Evolutionary conservation across 352 stramenopile species (phyloP), one percentile per base, ranked within the genome.

Genomic region (Phytophthora quininea): DNA sequence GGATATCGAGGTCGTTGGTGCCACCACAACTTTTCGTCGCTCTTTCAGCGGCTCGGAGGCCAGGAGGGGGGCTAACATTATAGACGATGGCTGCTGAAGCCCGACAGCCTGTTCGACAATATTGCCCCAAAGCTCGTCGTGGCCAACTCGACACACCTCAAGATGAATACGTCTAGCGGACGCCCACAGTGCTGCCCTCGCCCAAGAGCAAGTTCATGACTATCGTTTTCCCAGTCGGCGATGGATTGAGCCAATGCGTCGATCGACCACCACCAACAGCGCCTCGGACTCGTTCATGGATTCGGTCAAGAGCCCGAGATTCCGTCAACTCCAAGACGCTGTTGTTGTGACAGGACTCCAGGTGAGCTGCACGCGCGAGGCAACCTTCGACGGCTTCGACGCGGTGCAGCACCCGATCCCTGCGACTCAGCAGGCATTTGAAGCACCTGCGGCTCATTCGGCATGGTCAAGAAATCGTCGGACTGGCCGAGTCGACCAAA

Each of bases 1-100:
- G 74, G n/a, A 76, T 60, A 55, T 88, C 79, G n/a, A 88, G 30
- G 40, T 63, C 69, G 69, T 60, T 54, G 35, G 46, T 77, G n/a
- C 70, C 74, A 14, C 71, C 77, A 0, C 2, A 85, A 62, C 57
- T 68, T 74, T 58, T 76, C 64, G 58, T 82, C 77, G 11, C 79
- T 69, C 65, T 74, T 48, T 82, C 71, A 6, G 54, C 73, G 9
- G 67, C 58, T 24, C 19, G 19, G 19, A 24, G 19, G 19, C 19
- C 19, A 24, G n/a, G n/a, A 0, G 19, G 19, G 19, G 19, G 19
- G 19, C 38, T 46, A 46, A 14, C 8, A 43, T 14, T 14, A 14
- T 12, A 0, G 38, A 12, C 14, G 38, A 46, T 46, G 38, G 38
- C 43, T 29, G 43, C 43, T 49, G 43, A 49, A 49, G 43, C 63